These are phyloP conservation scores for Hydnomerulius pinastri DNA, from an alignment of 768 basidiomycete genomes.

Conservation along the genomic window DNA sequence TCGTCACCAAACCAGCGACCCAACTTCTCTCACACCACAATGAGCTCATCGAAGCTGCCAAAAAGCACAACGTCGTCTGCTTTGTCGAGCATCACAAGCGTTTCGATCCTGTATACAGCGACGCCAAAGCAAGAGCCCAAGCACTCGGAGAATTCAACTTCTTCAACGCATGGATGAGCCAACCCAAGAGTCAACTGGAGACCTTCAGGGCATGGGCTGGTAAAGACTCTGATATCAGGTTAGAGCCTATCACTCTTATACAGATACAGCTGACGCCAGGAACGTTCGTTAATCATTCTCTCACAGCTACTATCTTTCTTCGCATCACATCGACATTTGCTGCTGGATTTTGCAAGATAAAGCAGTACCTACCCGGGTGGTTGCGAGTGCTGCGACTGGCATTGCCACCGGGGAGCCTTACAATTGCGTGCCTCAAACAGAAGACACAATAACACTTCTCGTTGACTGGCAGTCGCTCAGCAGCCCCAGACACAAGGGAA, in stretches of 20 bases:
- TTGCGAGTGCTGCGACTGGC: conserved; percentile 87
- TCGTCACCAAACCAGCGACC: conserved; percentile 92
- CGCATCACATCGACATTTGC: conserved; percentile 90
- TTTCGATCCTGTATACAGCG: conserved; percentile 91
- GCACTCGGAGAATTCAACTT: conserved; percentile 91
- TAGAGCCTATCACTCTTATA: conserved; percentile 2
- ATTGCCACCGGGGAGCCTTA: conserved; percentile 90
- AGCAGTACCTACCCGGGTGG: conserved; percentile 80
- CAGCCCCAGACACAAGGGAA: conserved; percentile 76
- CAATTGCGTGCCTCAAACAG: conserved; percentile 83
- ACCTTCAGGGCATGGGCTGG: conserved; percentile 97
- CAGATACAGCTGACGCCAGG: not conserved
- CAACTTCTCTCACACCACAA: conserved; percentile 84
- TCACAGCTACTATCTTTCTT: conserved; percentile 88
- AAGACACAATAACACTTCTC: conserved; percentile 93
- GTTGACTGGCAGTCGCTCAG: conserved; percentile 90
- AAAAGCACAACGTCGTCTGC: conserved; percentile 78
- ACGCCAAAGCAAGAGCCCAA: conserved; percentile 77
- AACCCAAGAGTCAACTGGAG: conserved; percentile 92
- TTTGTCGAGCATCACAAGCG: conserved; percentile 96
- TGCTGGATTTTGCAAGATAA: conserved; percentile 82
- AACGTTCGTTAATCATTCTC: not conserved
- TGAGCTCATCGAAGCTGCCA: conserved; percentile 73
- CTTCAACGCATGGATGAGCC: conserved; percentile 97
- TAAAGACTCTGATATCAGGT: conserved; percentile 92